These are phyloP conservation scores for Daldinia grandis DNA, from an alignment of 495 filamentous ascomycete genomes.

Conservation along the genomic window DNA sequence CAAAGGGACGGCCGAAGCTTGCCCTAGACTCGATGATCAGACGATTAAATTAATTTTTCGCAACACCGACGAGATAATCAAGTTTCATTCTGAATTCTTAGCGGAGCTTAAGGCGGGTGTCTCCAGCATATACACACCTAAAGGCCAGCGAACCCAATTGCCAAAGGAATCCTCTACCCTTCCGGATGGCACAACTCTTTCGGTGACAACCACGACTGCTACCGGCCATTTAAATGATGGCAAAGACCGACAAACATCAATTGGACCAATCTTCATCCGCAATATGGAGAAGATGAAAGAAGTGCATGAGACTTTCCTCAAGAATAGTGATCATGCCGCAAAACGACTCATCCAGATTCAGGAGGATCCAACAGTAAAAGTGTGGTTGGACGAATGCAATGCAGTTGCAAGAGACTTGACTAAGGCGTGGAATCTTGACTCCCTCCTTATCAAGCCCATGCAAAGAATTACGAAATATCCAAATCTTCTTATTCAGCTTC, in stretches of 20 bases:
- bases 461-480: slow-evolving; percentile 94
- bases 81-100: slow-evolving; percentile 80
- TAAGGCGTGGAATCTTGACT: slow-evolving; percentile 90
- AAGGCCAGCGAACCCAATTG: slow-evolving; percentile 53
- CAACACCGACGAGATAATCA: slow-evolving; percentile 86
- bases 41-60: slow-evolving; percentile 89
- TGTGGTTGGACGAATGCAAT: slow-evolving; percentile 93
- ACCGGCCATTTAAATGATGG: slow-evolving; percentile 51
- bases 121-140: slow-evolving; percentile 71
- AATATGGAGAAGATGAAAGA: slow-evolving; percentile 82
- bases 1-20: slow-evolving; percentile 88
- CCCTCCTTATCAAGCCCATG: slow-evolving; percentile 92
- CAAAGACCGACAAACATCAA: slow-evolving; percentile 75
- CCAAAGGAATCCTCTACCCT: slow-evolving; percentile 47
- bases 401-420: slow-evolving; percentile 89
- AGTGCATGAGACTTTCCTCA: slow-evolving; percentile 84
- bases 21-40: slow-evolving; percentile 77
- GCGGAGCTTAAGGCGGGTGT: slow-evolving; percentile 80
- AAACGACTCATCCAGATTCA: slow-evolving; percentile 79
- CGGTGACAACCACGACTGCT: slow-evolving; percentile 42
- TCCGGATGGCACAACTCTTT: slow-evolving; percentile 45
- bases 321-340: slow-evolving; percentile 84
- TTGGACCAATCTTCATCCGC: slow-evolving; percentile 80
- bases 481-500: slow-evolving; percentile 77
- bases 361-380: slow-evolving; percentile 74